Evolutionary conservation across 2,329 filamentous ascomycete genomes (phyloP).

Genomic region (Lecanicillium sp.): DNA sequence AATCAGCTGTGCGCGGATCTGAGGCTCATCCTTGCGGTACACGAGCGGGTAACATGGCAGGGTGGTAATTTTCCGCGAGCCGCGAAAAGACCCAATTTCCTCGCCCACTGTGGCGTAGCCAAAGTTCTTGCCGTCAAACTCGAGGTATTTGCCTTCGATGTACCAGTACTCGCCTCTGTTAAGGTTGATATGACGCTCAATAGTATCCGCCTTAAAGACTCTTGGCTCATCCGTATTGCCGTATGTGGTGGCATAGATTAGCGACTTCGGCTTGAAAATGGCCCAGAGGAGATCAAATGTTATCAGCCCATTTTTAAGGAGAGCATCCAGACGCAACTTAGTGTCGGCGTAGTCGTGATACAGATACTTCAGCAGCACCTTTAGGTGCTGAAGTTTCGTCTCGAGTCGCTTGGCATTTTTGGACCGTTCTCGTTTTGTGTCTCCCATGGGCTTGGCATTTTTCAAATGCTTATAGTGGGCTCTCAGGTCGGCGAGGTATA

Average conservation of each 20-base stretch:
- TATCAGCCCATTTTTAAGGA: conserved; percentile 75
- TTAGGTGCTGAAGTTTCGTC: conserved; percentile 57
- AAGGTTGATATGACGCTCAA: conserved; percentile 61
- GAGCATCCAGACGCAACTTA: conserved; percentile 71
- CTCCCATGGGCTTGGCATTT: conserved; percentile 39
- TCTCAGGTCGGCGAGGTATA: conserved; percentile 73
- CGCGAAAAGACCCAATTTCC: conserved; percentile 69
- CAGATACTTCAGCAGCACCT: conserved; percentile 67
- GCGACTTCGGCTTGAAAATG: conserved; percentile 77
- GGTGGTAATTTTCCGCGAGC: conserved; percentile 73
- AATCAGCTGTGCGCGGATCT: conserved; percentile 59
- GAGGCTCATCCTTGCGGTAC: conserved; percentile 67
- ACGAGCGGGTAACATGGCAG: conserved; percentile 69
- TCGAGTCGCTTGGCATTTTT: conserved; percentile 52
- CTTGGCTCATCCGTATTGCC: conserved; percentile 68
- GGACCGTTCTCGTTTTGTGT: conserved; percentile 48
- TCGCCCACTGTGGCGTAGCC: conserved; percentile 65
- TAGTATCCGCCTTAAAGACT: conserved; percentile 74
- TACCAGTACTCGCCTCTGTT: conserved; percentile 68
- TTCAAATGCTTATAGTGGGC: conserved; percentile 57
- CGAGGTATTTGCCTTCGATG: conserved; percentile 72
- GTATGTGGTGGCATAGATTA: conserved; percentile 72
- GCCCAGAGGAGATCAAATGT: conserved; percentile 88
- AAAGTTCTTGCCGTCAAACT: conserved; percentile 82
- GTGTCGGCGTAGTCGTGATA: conserved; percentile 71